These are phyloP conservation scores for Solanum medicagineum DNA, from an alignment of 257 asterid genomes.

Conservation along the genomic window DNA sequence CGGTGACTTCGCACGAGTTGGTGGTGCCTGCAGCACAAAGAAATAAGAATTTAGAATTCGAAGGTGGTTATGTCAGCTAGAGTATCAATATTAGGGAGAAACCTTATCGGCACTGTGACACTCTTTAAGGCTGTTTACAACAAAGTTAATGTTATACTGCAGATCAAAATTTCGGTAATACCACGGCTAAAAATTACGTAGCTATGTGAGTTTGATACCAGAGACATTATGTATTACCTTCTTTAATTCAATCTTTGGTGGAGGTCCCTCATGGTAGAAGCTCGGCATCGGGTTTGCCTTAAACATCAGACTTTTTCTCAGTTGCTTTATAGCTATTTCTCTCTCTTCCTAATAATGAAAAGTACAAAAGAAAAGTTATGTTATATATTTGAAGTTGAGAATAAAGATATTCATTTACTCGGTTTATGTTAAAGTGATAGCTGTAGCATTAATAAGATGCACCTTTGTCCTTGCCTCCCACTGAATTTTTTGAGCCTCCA, in stretches of 20 bases:
- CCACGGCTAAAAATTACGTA: background rate
- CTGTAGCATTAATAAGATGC: background rate
- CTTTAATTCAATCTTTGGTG: slow-evolving; percentile 63
- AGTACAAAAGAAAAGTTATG: background rate
- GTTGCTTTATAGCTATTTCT: slow-evolving; percentile 66
- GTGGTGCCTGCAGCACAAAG: slow-evolving; percentile 38
- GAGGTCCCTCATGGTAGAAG: slow-evolving; percentile 85
- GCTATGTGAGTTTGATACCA: background rate
- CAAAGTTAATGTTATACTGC: background rate
- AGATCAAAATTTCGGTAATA: background rate
- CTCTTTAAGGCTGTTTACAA: background rate
- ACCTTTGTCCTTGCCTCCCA: slow-evolving; percentile 74
- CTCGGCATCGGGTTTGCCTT: slow-evolving; percentile 93
- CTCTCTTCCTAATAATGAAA: slow-evolving; percentile 50
- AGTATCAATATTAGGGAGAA: background rate
- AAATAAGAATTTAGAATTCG: background rate
- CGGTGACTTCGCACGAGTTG: slow-evolving; percentile 77
- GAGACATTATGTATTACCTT: slow-evolving; percentile 31
- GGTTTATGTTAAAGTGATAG: background rate
- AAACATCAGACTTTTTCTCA: slow-evolving; percentile 56
- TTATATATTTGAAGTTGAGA: background rate
- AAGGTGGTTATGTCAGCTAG: background rate
- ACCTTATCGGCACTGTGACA: background rate
- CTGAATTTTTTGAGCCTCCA: slow-evolving; percentile 61
- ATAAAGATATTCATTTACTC: background rate